phyloP scores from a whole-genome alignment of 768 basidiomycete species.

The Kwoniella dendrophila region DNA sequence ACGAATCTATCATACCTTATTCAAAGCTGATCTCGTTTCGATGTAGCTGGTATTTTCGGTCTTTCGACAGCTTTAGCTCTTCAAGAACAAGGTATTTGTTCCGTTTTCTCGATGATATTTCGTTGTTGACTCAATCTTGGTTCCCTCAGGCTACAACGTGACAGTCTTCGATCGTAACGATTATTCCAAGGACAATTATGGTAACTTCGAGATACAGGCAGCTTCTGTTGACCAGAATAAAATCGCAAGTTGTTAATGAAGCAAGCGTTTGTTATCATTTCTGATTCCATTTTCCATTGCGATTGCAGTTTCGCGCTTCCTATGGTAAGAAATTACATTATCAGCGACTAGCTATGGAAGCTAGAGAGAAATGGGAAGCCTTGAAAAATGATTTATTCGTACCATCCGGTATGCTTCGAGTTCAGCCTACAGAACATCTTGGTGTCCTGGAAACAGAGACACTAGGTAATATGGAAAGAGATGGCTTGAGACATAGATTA shows the following conservation, averaged over 20 bases:
- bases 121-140: too few species aligned
- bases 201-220: background rate
- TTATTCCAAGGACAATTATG: background rate
- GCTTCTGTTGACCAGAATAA: conserved; percentile 4
- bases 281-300: background rate
- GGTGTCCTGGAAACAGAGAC: background rate
- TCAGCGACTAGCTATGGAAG: conserved; percentile 1
- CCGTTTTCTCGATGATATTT: too few species aligned
- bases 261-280: background rate
- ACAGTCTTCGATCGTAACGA: conserved; percentile 1
- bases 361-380: background rate
- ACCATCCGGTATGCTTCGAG: conserved; percentile 1
- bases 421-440: background rate
- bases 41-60: conserved; percentile 1
- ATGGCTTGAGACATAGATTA: background rate
- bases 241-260: background rate
- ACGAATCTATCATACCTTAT: background rate
- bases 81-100: background rate
- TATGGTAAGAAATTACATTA: conserved; percentile 4
- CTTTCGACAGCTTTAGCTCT: background rate
- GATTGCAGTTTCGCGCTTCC: background rate
- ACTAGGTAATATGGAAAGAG: background rate
- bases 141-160: background rate
- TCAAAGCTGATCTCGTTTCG: background rate
- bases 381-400: background rate